phyloP scores from a whole-genome alignment of 805 yeast species.

The Saturnispora bothae region DNA sequence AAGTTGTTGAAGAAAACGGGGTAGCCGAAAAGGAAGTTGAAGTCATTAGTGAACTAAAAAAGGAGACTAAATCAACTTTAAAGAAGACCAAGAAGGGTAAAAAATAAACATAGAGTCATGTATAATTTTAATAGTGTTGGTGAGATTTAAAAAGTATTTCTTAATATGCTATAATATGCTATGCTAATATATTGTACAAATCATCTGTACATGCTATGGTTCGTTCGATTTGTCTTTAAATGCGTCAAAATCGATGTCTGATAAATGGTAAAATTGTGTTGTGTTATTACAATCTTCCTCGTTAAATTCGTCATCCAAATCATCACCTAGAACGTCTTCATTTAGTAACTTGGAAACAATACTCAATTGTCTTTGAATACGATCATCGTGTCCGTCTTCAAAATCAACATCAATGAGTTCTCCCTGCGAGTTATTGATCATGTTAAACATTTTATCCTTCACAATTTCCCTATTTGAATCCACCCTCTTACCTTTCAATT shows the following conservation, averaged over 20 bases:
- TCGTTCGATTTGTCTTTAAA: background rate
- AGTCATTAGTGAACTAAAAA: background rate
- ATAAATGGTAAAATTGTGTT: background rate
- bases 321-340: conserved; percentile 1
- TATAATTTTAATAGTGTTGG: no score
- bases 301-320: conserved; percentile 3
- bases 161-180: no score
- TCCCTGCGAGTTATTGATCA: background rate
- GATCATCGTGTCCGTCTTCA: conserved; percentile 9
- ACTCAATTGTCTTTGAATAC: conserved; percentile 4
- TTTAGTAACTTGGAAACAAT: conserved; percentile 2
- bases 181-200: no score
- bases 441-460: conserved; percentile 1
- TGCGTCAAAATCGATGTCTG: background rate
- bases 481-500: conserved; percentile 14
- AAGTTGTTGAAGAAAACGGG: background rate
- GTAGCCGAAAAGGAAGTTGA: background rate
- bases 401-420: background rate
- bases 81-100: background rate
- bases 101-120: no score
- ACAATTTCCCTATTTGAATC: conserved; percentile 3
- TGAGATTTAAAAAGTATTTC: background rate
- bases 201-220: no score
- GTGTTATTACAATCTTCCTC: background rate
- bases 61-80: background rate